Conservation (phyloP, 495 filamentous ascomycete species). For the Aspergillus hancockii region DNA sequence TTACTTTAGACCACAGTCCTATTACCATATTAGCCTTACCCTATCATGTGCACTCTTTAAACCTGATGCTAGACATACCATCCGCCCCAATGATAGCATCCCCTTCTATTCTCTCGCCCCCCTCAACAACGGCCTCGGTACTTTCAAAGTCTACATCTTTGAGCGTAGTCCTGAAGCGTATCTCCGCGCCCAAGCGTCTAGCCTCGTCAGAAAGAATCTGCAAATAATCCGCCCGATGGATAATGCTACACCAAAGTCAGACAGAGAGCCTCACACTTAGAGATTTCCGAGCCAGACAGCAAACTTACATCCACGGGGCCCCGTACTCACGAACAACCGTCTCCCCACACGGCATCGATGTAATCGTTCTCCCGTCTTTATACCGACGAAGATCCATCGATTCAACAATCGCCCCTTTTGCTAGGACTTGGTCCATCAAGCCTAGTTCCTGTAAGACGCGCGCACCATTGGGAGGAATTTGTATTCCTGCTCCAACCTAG, state of each 20-base stretch:
- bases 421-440: slow-evolving; percentile 40
- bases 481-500: slow-evolving; percentile 54
- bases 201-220: slow-evolving; percentile 49
- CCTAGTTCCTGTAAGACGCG: slow-evolving; percentile 48
- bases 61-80: slow-evolving; percentile 6
- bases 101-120: slow-evolving; percentile 9
- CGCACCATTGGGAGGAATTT: slow-evolving; percentile 54
- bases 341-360: slow-evolving; percentile 24
- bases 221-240: slow-evolving; percentile 56
- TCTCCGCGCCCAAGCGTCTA: slow-evolving; percentile 43
- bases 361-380: slow-evolving; percentile 49
- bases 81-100: slow-evolving; percentile 20
- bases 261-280: not conserved
- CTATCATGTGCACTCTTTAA: not conserved
- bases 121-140: slow-evolving; percentile 1
- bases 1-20: slow-evolving; percentile 43
- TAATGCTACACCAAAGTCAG: slow-evolving; percentile 28
- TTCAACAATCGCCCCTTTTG: slow-evolving; percentile 44
- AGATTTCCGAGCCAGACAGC: not conserved
- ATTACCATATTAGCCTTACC: slow-evolving; percentile 20
- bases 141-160: slow-evolving; percentile 2
- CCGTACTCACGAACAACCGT: slow-evolving; percentile 20
- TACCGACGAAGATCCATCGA: slow-evolving; percentile 55
- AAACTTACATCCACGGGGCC: slow-evolving; percentile 28
- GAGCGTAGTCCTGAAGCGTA: slow-evolving; percentile 5